Conservation (phyloP, 2,329 filamentous ascomycete genomes). For the Dryadomyces quercivorus region DNA sequence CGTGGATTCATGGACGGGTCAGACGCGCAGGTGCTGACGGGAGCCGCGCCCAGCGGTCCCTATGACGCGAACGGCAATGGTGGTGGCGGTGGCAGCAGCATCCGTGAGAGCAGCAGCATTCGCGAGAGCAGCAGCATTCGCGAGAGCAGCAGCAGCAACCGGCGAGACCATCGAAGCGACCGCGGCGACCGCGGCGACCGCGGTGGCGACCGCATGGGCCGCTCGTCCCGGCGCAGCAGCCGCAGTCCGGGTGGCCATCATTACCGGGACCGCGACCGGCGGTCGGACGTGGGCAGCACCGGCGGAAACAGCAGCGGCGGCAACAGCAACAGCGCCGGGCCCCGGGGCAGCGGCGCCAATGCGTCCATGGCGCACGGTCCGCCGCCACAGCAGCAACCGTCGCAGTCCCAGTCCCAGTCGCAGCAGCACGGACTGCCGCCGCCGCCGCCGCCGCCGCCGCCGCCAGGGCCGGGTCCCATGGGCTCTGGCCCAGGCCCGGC, state of each 20-base stretch:
- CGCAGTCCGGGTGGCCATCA: constrained; percentile 18
- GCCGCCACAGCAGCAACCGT: background rate
- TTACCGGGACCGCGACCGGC: constrained; percentile 25
- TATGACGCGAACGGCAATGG: background rate
- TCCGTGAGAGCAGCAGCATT: background rate
- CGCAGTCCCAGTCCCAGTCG: too few relatives aligned
- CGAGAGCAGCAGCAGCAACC: constrained; percentile 12
- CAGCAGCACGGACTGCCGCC: background rate
- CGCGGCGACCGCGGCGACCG: constrained; percentile 16
- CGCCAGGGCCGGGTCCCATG: constrained; percentile 2
- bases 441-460: constrained; percentile 10
- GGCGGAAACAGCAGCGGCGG: background rate
- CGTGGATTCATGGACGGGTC: constrained; percentile 33
- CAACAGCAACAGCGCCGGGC: background rate
- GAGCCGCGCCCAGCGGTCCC: constrained; percentile 27
- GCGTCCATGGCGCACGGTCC: too few relatives aligned
- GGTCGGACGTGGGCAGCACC: constrained; percentile 11
- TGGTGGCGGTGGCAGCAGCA: background rate
- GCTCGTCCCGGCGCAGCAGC: constrained; percentile 1
- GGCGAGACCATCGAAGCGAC: constrained; percentile 17
- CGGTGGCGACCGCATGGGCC: constrained; percentile 21
- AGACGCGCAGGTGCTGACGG: constrained; percentile 43
- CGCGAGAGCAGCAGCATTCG: background rate
- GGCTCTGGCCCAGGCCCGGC: background rate
- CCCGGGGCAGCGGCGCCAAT: background rate